phyloP scores from a whole-genome alignment of 1,284 basidiomycete species.

The Ustilago nuda region DNA sequence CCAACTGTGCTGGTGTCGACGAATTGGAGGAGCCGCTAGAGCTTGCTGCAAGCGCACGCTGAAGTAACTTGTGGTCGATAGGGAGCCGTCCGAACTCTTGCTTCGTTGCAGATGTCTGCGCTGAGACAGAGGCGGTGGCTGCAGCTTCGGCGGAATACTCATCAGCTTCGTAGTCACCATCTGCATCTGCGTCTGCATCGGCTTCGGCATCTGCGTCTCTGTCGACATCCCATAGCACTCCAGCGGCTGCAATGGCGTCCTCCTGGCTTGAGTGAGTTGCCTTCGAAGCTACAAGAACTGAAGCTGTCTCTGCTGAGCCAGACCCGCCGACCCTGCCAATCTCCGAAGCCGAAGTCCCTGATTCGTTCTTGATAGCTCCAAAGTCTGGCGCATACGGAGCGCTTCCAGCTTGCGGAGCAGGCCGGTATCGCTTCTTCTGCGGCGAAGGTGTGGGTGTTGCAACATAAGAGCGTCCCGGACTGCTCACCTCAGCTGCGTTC shows the following conservation, averaged over 20 bases:
- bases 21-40: constrained; percentile 10
- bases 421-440: constrained; percentile 24
- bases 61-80: constrained; percentile 27
- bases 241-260: constrained; percentile 13
- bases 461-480: constrained; percentile 13
- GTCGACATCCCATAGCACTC: constrained; percentile 10
- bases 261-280: background rate
- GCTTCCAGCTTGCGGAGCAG: constrained; percentile 17
- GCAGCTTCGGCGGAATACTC: constrained; percentile 8
- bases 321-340: background rate
- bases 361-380: background rate
- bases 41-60: constrained; percentile 30
- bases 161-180: constrained; percentile 38
- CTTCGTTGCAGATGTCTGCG: background rate
- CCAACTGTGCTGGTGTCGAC: background rate
- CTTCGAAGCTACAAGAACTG: background rate
- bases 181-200: constrained; percentile 37
- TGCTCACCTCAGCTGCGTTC: background rate
- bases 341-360: background rate
- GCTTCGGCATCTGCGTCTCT: constrained; percentile 36
- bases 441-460: constrained; percentile 30
- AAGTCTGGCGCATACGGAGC: constrained; percentile 15
- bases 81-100: constrained; percentile 23
- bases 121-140: background rate
- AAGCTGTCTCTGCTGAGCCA: background rate